Evolutionary conservation across 2,329 filamentous ascomycete genomes (phyloP), one percentile per base, ranked within the genome.

Genomic region (Aaosphaeria pasadenensis): DNA sequence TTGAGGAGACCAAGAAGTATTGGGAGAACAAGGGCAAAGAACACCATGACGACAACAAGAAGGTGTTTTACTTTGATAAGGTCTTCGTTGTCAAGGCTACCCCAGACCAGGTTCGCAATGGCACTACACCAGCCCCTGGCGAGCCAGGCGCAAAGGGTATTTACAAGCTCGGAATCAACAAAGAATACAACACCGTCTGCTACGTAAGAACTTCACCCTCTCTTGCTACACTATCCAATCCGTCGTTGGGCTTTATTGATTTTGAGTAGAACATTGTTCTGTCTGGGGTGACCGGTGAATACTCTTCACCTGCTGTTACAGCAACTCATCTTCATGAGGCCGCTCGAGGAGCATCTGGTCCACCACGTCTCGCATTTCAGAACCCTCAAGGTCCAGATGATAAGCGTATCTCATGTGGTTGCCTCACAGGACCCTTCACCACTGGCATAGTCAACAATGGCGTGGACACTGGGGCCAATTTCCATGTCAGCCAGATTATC

Each of bases 281-380:
- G 41, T 62, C 69, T 39, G 71, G 70, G 50, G 77, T 82, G 59
- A 69, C 67, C 24, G 79, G 79, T 45, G 64, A 75, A 2, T 82
- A 79, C 60, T 58, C 72, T 55, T 81, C 77, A 6, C 69, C 72
- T 0, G 79, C 80, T 39, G 55, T 62, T 30, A 80, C 78, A 5
- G 76, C 79, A 13, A 83, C 79, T 1, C 79, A 82, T 62, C 77
- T 82, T 53, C 79, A 82, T 64, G 67, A 81, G 62, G 77, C 66
- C 5, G 60, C 55, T 24, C 67, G 64, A 47, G 78, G 78, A 51
- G 66, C 63, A 43, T 57, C 73, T 17, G 79, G 80, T 5, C 78
- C 79, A 35, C 79, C 79, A 46, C 71, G 78, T 57, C 58, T 77
- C 40, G 77, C 75, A 28, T 48, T 53, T 30, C 57, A 57, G 30